phyloP scores from a whole-genome alignment of 805 yeast genomes.

The Candida stauntonica region DNA sequence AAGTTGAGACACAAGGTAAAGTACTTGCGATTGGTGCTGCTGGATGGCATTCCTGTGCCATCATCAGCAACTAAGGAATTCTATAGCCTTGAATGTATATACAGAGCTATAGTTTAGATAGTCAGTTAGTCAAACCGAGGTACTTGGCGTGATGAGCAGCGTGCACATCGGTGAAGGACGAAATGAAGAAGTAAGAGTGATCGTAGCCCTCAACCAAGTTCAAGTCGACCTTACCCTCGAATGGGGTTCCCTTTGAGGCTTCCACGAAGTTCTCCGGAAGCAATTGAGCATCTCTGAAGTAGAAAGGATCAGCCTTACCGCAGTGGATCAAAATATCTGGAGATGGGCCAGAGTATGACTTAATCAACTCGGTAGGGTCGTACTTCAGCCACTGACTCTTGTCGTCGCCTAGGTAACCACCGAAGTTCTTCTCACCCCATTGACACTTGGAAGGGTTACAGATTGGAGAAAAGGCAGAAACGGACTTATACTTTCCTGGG shows the following conservation, averaged over 20 bases:
- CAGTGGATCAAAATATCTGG: slow-evolving; percentile 75
- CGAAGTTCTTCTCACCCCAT: slow-evolving; percentile 88
- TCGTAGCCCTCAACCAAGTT: slow-evolving; percentile 78
- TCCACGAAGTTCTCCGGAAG: slow-evolving; percentile 68
- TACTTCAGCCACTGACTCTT: slow-evolving; percentile 57
- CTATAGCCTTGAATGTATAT: neutral
- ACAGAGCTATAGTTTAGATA: slow-evolving; percentile 9
- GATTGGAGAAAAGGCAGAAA: slow-evolving; percentile 89
- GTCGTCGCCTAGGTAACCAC: slow-evolving; percentile 65
- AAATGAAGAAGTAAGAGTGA: slow-evolving; percentile 84
- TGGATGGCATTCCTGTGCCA: slow-evolving; percentile 79
- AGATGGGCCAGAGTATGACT: slow-evolving; percentile 45
- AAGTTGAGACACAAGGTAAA: slow-evolving; percentile 30
- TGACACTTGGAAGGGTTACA: slow-evolving; percentile 69
- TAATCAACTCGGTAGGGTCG: slow-evolving; percentile 80
- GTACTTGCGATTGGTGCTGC: slow-evolving; percentile 63
- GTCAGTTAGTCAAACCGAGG: slow-evolving; percentile 30
- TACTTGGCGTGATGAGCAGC: slow-evolving; percentile 82
- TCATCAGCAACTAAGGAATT: slow-evolving; percentile 33
- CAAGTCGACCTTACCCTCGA: slow-evolving; percentile 56
- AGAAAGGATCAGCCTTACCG: slow-evolving; percentile 77
- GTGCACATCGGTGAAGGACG: slow-evolving; percentile 76
- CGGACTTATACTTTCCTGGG: slow-evolving; percentile 71
- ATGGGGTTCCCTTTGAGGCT: slow-evolving; percentile 50
- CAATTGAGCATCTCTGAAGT: slow-evolving; percentile 54